These are phyloP conservation scores for Daldinia sp. DNA, from an alignment of 2,329 filamentous ascomycete species.

Conservation along the genomic window DNA sequence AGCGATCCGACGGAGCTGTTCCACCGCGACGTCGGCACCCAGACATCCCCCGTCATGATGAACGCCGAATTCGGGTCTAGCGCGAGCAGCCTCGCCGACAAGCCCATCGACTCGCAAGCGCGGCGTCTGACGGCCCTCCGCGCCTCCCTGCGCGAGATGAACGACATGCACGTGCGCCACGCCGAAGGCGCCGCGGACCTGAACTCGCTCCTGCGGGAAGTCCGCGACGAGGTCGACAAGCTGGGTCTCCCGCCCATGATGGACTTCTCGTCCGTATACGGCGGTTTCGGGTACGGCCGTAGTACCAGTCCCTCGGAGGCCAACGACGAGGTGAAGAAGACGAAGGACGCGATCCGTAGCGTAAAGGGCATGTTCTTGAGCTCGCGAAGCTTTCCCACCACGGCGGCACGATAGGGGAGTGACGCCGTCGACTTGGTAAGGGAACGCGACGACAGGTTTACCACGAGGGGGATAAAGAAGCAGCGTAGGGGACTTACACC, in stretches of 20 bases:
- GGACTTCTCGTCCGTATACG: constrained; percentile 60
- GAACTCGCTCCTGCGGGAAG: constrained; percentile 65
- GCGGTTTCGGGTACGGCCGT: constrained; percentile 51
- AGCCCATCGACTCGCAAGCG: constrained; percentile 55
- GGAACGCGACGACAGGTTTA: no score
- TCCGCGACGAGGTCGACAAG: constrained; percentile 75
- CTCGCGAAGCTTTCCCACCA: constrained; percentile 76
- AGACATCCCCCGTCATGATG: constrained; percentile 70
- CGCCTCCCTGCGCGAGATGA: constrained; percentile 58
- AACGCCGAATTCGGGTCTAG: constrained; percentile 37
- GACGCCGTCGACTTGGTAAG: background rate
- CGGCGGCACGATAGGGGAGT: constrained; percentile 49
- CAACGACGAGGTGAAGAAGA: constrained; percentile 77
- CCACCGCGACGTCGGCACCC: constrained; percentile 83
- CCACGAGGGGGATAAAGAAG: no score
- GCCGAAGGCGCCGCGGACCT: constrained; percentile 64
- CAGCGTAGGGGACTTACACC: no score
- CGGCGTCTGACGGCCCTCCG: constrained; percentile 59
- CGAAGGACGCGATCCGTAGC: constrained; percentile 80
- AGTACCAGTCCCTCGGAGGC: constrained; percentile 62
- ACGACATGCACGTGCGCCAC: constrained; percentile 58
- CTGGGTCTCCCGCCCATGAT: constrained; percentile 61
- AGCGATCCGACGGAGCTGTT: constrained; percentile 82
- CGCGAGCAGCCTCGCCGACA: constrained; percentile 42
- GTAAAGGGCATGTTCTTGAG: constrained; percentile 84